Base-by-base conservation (phyloP, 2,329 filamentous ascomycete genomes). In the Pseudocercospora eumusae region DNA sequence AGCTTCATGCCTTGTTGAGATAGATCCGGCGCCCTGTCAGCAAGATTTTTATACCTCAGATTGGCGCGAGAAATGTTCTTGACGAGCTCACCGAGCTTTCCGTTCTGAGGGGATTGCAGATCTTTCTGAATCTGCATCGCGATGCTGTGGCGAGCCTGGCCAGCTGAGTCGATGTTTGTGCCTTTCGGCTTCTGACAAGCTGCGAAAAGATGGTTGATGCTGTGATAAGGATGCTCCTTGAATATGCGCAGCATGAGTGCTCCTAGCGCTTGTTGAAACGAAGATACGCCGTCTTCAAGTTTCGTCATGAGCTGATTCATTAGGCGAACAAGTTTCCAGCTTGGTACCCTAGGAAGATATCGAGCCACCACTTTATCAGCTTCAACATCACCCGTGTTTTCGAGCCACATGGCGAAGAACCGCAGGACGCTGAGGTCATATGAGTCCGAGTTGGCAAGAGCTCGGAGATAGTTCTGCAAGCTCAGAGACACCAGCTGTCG, bases 281-380 rank as follows among this genome's bases (percentile, higher is more conserved):
- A 73, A 15, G 82, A 84, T 1, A 83, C 77, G 31, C 88, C 84
- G 64, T 90, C 86, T 64, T 96, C 87, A 5, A 99, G 80, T 7
- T 95, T 88, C n/a, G 96, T 99, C 5, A 93, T 93, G 31, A 99
- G 83, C 75, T 99, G 95, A 71, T 97, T 99, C 87, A 96, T 96
- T 56, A 99, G 80, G 3, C 89, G 80, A 1, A 92, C 93, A 73
- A 99, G 96, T 73, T 99, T 99, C 64, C 91, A 86, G 62, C 91
- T 96, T 1, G 93, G 89, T 0, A 98, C 93, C 56, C 85, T 82
- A 3, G 80, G 77, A 15, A 99, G 80, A 71, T 92, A 81, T 62
- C 84, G 86, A 59, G 80, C 81, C 20, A 96, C 92, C 1, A 91
- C 88, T 52, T 84, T 83, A 70, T 96, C 98, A 3, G 92, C 91